These are phyloP conservation scores for Passiflora organensis DNA, from an alignment of 345 rosid genomes.

Conservation along the genomic window DNA sequence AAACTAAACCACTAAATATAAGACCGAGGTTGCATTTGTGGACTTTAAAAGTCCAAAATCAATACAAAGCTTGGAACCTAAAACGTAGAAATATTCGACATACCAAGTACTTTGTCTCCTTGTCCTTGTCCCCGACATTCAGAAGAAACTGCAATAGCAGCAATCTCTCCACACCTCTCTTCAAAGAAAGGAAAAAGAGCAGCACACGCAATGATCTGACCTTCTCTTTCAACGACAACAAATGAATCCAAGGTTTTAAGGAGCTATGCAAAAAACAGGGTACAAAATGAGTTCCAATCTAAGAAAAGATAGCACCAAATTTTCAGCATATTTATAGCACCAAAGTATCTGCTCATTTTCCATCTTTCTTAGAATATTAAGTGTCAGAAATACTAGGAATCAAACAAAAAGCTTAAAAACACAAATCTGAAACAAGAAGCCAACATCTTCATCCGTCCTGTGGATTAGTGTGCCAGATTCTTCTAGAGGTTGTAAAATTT, in stretches of 20 bases:
- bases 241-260: constrained; percentile 57
- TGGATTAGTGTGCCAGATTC: constrained; percentile 62
- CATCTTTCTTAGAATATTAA: no score
- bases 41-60: no score
- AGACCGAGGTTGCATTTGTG: no score
- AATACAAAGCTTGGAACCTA: no score
- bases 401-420: no score
- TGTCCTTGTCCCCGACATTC: constrained; percentile 97
- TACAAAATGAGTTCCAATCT: constrained; percentile 8
- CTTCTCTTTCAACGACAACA: constrained; percentile 82
- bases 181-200: constrained; percentile 80
- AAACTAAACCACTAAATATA: no score
- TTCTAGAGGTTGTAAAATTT: constrained; percentile 63
- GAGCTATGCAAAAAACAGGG: constrained; percentile 38
- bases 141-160: constrained; percentile 85
- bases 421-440: constrained; percentile 1
- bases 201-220: constrained; percentile 88
- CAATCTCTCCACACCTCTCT: constrained; percentile 88
- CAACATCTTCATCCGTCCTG: constrained; percentile 77
- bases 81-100: neutral
- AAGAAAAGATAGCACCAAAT: neutral
- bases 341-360: no score
- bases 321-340: no score
- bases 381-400: no score
- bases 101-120: constrained; percentile 94